Evolutionary conservation across 108 stramenopile species (phyloP).

Genomic region (Parietichytrium sp.): DNA sequence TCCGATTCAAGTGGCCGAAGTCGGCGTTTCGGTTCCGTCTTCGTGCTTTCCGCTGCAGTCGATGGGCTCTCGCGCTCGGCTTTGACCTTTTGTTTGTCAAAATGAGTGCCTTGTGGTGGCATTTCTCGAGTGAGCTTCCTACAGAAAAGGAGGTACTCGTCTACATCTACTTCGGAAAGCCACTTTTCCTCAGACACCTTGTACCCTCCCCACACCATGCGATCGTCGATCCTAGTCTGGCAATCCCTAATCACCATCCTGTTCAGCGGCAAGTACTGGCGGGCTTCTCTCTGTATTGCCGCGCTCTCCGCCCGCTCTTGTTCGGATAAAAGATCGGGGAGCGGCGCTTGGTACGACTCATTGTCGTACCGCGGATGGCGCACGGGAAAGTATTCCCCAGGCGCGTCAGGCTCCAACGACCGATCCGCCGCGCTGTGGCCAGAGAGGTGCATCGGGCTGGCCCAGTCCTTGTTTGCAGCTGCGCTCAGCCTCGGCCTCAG

Average conservation of each 20-base stretch:
- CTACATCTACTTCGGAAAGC: neutral
- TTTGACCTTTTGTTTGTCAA: neutral
- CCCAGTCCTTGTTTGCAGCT: no score
- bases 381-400: neutral
- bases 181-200: neutral
- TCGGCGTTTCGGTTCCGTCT: no score
- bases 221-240: neutral
- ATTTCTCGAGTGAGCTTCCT: slow-evolving; percentile 29
- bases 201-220: neutral
- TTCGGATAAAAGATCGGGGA: neutral
- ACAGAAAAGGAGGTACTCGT: slow-evolving; percentile 18
- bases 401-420: slow-evolving; percentile 7
- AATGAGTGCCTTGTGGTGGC: neutral
- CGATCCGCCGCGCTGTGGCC: no score
- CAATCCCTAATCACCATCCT: neutral
- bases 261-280: neutral
- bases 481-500: no score
- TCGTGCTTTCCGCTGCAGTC: neutral
- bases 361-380: slow-evolving; percentile 23
- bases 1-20: slow-evolving; percentile 10
- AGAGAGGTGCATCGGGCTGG: no score
- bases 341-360: slow-evolving; percentile 16
- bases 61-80: neutral
- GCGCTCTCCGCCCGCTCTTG: neutral
- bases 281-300: neutral